These are phyloP conservation scores for Hortaea werneckii DNA, from an alignment of 2,329 filamentous ascomycete genomes.

Conservation along the genomic window DNA sequence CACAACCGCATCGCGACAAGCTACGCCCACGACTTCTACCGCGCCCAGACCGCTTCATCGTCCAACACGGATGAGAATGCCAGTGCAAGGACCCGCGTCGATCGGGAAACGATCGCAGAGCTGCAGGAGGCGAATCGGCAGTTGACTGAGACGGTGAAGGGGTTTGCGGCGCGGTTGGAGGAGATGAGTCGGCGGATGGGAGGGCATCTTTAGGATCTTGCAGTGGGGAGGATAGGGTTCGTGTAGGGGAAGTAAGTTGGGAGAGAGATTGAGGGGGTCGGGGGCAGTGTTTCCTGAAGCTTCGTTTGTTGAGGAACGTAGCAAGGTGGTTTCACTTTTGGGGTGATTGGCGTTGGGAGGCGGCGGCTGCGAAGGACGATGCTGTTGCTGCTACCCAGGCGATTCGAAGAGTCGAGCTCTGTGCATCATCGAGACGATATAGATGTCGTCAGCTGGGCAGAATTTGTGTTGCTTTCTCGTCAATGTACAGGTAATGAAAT, in stretches of 20 bases:
- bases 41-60: background rate
- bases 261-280: background rate
- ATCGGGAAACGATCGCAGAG: constrained; percentile 1
- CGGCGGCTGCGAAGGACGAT: no score
- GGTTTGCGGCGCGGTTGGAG: constrained; percentile 7
- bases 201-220: background rate
- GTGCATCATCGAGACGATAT: no score
- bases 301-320: no score
- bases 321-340: no score
- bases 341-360: no score
- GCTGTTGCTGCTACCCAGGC: no score
- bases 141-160: constrained; percentile 6
- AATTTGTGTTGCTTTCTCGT: no score
- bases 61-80: background rate
- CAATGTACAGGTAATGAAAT: no score
- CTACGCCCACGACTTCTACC: constrained; percentile 16
- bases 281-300: no score
- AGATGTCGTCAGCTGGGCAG: no score
- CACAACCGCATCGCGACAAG: constrained; percentile 12
- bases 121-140: constrained; percentile 4
- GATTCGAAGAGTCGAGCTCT: no score
- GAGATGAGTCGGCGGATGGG: constrained; percentile 5
- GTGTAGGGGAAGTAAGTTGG: background rate
- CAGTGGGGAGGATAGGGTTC: no score
- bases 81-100: background rate